Evolutionary conservation across 2,329 filamentous ascomycete species (phyloP).

Genomic region (Zelopaecilomyces penicillatus): DNA sequence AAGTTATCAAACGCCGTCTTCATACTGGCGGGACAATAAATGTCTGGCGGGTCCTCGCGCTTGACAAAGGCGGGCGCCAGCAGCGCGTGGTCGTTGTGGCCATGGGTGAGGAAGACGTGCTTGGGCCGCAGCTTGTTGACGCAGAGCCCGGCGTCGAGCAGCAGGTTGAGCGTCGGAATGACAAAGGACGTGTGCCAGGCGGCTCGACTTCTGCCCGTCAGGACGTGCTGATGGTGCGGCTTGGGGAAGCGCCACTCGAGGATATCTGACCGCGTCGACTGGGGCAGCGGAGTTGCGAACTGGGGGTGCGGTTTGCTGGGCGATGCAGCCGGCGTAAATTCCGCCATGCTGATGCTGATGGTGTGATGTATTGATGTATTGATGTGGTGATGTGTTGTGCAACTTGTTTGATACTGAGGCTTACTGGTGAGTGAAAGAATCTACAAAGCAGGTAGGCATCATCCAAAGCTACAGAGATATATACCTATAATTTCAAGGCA

Average conservation of each 20-base stretch:
- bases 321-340: too few relatives aligned
- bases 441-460: too few relatives aligned
- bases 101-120: slow-evolving; percentile 42
- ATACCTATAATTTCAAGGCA: too few relatives aligned
- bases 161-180: slow-evolving; percentile 39
- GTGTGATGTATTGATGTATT: too few relatives aligned
- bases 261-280: slow-evolving; percentile 34
- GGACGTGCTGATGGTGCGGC: slow-evolving; percentile 31
- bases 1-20: slow-evolving; percentile 30
- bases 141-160: slow-evolving; percentile 39
- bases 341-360: too few relatives aligned
- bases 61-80: slow-evolving; percentile 35
- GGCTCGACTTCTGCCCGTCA: slow-evolving; percentile 39
- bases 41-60: slow-evolving; percentile 35
- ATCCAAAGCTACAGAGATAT: too few relatives aligned
- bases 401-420: too few relatives aligned
- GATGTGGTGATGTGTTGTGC: too few relatives aligned
- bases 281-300: slow-evolving; percentile 37
- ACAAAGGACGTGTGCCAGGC: slow-evolving; percentile 45
- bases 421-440: too few relatives aligned
- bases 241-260: slow-evolving; percentile 38
- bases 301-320: not conserved
- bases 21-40: slow-evolving; percentile 36
- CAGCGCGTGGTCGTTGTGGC: slow-evolving; percentile 39
- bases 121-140: slow-evolving; percentile 39